Conservation (phyloP, 306 rosid genomes). For the Pueraria montana region DNA sequence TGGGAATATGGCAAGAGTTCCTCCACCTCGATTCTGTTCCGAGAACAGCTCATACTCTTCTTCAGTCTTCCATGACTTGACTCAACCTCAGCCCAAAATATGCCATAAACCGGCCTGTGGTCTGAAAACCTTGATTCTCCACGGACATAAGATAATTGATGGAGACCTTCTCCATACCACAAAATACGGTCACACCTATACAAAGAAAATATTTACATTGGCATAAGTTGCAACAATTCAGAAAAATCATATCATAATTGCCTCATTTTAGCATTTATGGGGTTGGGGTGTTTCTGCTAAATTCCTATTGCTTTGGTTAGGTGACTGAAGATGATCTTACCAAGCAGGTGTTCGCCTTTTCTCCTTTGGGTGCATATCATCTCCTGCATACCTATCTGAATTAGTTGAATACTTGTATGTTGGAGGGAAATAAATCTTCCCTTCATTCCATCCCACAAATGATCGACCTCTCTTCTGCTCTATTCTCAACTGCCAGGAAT, state of each 20-base stretch:
- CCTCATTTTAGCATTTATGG: constrained; percentile 19
- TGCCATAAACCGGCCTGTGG: constrained; percentile 92
- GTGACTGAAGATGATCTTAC: constrained; percentile 59
- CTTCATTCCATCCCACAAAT: constrained; percentile 95
- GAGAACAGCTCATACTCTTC: constrained; percentile 89
- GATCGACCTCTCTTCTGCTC: constrained; percentile 93
- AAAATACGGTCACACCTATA: constrained; percentile 96
- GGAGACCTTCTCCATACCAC: constrained; percentile 99
- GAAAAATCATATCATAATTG: not conserved
- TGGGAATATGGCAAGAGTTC: constrained; percentile 90
- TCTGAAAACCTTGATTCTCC: constrained; percentile 97
- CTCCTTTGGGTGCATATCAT: constrained; percentile 93
- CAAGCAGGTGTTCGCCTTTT: constrained; percentile 99
- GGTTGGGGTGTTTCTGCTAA: constrained; percentile 14
- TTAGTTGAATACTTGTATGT: constrained; percentile 97
- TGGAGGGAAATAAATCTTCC: constrained; percentile 97
- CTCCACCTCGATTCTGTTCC: constrained; percentile 87
- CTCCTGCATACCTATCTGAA: constrained; percentile 96
- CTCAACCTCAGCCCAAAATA: constrained; percentile 98
- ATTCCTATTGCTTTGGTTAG: constrained; percentile 21
- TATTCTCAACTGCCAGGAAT: constrained; percentile 76
- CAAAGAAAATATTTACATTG: constrained; percentile 21
- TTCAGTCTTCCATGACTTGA: constrained; percentile 80
- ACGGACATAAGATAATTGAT: constrained; percentile 93
- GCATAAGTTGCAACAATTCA: constrained; percentile 26